A percentile compares a stretch with the other conserved stretches of the same genome.
Evolutionary conservation across 768 basidiomycete species (phyloP).

Genomic region (Mycena vitilis): DNA sequence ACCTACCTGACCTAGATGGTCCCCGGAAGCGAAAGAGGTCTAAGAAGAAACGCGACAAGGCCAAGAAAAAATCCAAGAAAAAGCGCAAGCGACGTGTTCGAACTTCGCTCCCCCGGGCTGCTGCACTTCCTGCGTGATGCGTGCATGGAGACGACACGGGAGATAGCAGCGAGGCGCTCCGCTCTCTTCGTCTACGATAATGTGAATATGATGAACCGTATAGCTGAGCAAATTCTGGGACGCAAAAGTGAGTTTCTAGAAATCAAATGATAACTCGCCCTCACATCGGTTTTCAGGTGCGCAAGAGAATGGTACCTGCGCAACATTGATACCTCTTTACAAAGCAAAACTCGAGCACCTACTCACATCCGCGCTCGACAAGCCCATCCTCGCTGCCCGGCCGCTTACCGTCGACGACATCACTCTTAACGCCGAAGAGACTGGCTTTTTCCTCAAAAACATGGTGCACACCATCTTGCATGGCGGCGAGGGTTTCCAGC

Average conservation of each 20-base stretch:
- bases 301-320: conserved; percentile 45
- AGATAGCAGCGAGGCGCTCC: background rate
- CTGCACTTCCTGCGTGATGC: background rate
- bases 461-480: conserved; percentile 22
- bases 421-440: conserved; percentile 30
- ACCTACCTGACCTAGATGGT: too few relatives aligned
- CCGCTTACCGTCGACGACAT: conserved; percentile 37
- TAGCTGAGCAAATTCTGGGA: conserved; percentile 12
- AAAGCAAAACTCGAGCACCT: conserved; percentile 36
- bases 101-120: background rate
- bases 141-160: background rate
- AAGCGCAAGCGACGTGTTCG: background rate
- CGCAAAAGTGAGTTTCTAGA: background rate
- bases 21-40: too few relatives aligned
- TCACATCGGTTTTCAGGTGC: conserved; percentile 27
- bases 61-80: background rate
- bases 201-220: background rate
- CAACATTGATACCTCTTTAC: conserved; percentile 37
- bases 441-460: conserved; percentile 1
- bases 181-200: background rate
- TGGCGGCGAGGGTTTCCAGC: conserved; percentile 27
- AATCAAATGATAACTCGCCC: too few relatives aligned
- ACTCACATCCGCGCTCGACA: conserved; percentile 32
- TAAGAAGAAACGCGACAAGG: background rate
- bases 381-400: conserved; percentile 32